Evolutionary conservation across 2,329 filamentous ascomycete species (phyloP).

Genomic region (Alternaria gaisen): DNA sequence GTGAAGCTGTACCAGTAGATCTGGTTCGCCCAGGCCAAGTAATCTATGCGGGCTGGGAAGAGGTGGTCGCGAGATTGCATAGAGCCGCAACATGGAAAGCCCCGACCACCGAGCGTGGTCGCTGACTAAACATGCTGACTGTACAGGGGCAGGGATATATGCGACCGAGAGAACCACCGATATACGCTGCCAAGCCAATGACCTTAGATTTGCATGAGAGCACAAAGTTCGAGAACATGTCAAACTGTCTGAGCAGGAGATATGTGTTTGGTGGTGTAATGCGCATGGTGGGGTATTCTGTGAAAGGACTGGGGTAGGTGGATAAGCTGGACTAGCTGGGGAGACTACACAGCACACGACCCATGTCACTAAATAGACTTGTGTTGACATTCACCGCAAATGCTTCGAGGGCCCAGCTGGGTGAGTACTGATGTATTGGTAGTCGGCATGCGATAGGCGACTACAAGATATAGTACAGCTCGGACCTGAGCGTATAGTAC

Average conservation of each 20-base stretch:
- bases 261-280: neutral
- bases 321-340: neutral
- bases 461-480: conserved; percentile 31
- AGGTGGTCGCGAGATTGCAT: neutral
- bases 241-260: neutral
- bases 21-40: neutral
- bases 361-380: neutral
- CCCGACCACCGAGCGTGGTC: neutral
- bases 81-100: neutral
- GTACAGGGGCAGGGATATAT: neutral
- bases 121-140: neutral
- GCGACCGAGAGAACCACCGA: conserved; percentile 7
- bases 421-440: conserved; percentile 14
- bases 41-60: neutral
- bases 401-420: neutral
- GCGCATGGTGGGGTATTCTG: neutral
- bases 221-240: neutral
- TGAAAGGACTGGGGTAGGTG: neutral
- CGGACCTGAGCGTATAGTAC: conserved; percentile 16
- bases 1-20: neutral
- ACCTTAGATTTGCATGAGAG: neutral
- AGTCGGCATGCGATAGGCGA: conserved; percentile 12
- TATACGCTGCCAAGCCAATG: neutral
- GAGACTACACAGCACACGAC: neutral
- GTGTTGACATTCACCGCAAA: neutral